Evolutionary conservation across 805 yeast genomes (phyloP).

Genomic region (Brettanomyces naardenensis): DNA sequence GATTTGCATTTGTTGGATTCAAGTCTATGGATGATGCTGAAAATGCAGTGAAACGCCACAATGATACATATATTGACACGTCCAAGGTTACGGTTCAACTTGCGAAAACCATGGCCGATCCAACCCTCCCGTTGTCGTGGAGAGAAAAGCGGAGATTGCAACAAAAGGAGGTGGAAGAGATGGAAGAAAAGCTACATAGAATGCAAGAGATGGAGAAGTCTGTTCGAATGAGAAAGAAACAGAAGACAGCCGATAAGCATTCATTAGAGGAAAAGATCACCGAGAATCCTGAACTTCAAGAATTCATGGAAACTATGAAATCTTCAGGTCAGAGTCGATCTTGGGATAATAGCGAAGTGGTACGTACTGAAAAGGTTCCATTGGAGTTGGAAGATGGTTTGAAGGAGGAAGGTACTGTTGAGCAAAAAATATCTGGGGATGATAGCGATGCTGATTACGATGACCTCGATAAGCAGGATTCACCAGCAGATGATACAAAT

Average conservation of each 20-base stretch:
- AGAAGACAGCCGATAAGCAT: conserved; percentile 25
- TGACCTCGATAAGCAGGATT: conserved; percentile 41
- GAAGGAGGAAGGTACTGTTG: conserved; percentile 39
- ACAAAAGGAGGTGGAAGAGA: conserved; percentile 42
- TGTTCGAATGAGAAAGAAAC: conserved; percentile 30
- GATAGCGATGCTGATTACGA: conserved; percentile 37
- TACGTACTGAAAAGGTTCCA: conserved; percentile 39
- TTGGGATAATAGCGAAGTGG: conserved; percentile 61
- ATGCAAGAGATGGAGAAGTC: conserved; percentile 42
- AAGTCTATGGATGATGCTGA: conserved; percentile 67
- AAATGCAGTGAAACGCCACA: conserved; percentile 66
- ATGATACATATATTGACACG: conserved; percentile 77
- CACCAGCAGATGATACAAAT: conserved; percentile 2
- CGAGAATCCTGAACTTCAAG: conserved; percentile 60
- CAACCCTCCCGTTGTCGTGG: conserved; percentile 64
- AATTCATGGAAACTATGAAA: conserved; percentile 77
- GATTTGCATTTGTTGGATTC: conserved; percentile 91
- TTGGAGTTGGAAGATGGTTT: conserved; percentile 37
- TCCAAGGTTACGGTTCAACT: conserved; percentile 67
- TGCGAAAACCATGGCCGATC: conserved; percentile 84
- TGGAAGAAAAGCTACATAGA: conserved; percentile 41
- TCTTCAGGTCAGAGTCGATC: conserved; percentile 64
- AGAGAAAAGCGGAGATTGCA: conserved; percentile 40
- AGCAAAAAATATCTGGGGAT: conserved; percentile 42
- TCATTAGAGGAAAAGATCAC: conserved; percentile 54